Evolutionary conservation across 768 basidiomycete genomes (phyloP), one percentile per base, ranked within the genome.

Genomic region (Lactifluus subvellereus): DNA sequence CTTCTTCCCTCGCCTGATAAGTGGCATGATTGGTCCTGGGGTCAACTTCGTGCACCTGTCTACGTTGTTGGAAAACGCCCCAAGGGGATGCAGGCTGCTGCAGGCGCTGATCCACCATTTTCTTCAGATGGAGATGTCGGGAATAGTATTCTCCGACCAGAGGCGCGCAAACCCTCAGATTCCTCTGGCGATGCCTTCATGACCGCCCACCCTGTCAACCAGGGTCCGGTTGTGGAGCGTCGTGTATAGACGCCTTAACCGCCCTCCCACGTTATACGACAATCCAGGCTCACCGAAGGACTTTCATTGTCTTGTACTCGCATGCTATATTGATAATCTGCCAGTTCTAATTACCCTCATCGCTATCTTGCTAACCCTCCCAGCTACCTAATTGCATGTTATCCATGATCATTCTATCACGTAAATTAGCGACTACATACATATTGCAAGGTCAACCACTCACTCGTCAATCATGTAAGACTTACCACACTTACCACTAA

Each of bases 1-100:
- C 66, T 67, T 16, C 45, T 57, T 43, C 60, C 57, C 16, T 38
- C 66, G 20, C 65, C 66, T 3, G 60, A 58, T 35, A 56, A 35
- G 43, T 67, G 66, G 66, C 65, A 66, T 37, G 66, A 66, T 27
- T 67, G 66, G 66, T 67, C 66, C 32, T 67, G 66, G 66, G 60
- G 60, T 50, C 64, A 51, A 37, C 65, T 67, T 48, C 57, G 60
- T 35, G 59, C 59, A n/a, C 65, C 66, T 35, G 66, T 67, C 48
- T 67, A 66, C 20, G 66, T 62, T 22, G 58, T 67, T 48, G 33
- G 50, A 27, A 47, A 66, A 13, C 57, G 57, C 11, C 50, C 65
- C 18, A 53, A 58, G 20, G 51, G 35, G 32, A 27, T 33, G 22
- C 61, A 47, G 38, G 61, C 27, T 11, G 35, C 43, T 20, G 45